A percentile compares a stretch with the other conserved stretches of the same genome.
Evolutionary conservation across 257 asterid genomes (phyloP).

Genomic region (Plectranthus barbatus): DNA sequence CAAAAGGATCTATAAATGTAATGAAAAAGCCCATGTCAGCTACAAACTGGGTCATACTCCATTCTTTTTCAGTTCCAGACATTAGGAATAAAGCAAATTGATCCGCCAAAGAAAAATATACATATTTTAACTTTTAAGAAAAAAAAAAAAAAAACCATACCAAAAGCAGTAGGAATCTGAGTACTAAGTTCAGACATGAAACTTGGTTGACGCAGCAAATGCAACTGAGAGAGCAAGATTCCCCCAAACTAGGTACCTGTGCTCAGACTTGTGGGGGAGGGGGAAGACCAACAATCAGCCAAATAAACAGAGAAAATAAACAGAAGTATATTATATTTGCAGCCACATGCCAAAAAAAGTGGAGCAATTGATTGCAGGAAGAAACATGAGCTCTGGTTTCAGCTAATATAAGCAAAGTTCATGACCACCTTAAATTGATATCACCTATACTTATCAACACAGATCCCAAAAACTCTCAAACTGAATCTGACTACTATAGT

Average conservation of each 20-base stretch:
- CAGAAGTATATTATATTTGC: not conserved
- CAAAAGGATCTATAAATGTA: constrained; percentile 44
- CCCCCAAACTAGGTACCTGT: constrained; percentile 5
- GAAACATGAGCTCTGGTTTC: not conserved
- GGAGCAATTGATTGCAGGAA: not conserved
- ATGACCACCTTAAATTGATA: no score
- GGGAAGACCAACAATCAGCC: not conserved
- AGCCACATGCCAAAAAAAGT: not conserved
- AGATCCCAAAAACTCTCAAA: no score
- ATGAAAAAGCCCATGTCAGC: not conserved
- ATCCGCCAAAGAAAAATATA: not conserved
- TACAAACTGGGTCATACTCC: not conserved
- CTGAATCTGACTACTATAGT: no score
- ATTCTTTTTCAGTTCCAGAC: not conserved
- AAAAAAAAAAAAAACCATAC: constrained; percentile 17
- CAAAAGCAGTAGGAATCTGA: constrained; percentile 47
- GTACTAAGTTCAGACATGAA: constrained; percentile 64
- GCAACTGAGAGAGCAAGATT: not conserved
- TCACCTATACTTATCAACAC: no score
- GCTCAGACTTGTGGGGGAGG: constrained; percentile 10
- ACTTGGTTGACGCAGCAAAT: constrained; percentile 18
- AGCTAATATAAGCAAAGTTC: not conserved
- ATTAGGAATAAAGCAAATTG: not conserved
- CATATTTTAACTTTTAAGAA: no score
- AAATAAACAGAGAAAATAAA: not conserved